Evolutionary conservation across 495 filamentous ascomycete species (phyloP), one percentile per base, ranked within the genome.

Genomic region (Aspergillus biplanus): DNA sequence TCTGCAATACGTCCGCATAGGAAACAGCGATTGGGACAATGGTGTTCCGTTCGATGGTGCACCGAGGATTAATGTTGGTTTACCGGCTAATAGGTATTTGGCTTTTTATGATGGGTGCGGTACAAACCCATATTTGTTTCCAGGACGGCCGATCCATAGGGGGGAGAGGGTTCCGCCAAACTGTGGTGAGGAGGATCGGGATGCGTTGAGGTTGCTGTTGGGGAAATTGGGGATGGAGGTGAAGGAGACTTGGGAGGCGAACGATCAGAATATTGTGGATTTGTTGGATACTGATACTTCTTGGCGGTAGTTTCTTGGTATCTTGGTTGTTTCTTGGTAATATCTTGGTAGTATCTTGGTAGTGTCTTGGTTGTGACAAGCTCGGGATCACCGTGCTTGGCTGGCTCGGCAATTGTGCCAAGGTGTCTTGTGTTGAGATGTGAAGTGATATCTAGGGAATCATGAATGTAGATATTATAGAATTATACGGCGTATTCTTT

Each of bases 1-100:
- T 16, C 54, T 56, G 12, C 54, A 32, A 11, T n/a, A 56, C 33
- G n/a, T 56, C 33, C 15, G 54, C 6, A 21, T 56, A 6, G 54
- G 54, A 5, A 56, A 32, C 21, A 53, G 18, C 50, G 31, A 13
- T 32, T 53, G 50, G 50, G 50, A 32, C 39, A 33, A 32, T 13
- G 50, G 6, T 53, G 50, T 53, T 33, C 50, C 39, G 3, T 44
- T 44, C 8, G 39, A 44, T 0, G n/a, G n/a, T 11, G 39, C 11
- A 44, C 11, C 39, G 4, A 4, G n/a, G 39, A 44, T 44, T 6
- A 44, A 44, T 12, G n/a, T 44, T 6, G 39, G 39, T n/a, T 4
- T 44, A n/a, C 39, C n/a, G 4, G 12, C 11, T n/a, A n/a, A 44
- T 8, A 44, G 39, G 39, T 44, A 44, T n/a, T 12, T 44, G 39